Evolutionary conservation across 2,329 filamentous ascomycete species (phyloP).

Genomic region (Byssochlamys sp.): DNA sequence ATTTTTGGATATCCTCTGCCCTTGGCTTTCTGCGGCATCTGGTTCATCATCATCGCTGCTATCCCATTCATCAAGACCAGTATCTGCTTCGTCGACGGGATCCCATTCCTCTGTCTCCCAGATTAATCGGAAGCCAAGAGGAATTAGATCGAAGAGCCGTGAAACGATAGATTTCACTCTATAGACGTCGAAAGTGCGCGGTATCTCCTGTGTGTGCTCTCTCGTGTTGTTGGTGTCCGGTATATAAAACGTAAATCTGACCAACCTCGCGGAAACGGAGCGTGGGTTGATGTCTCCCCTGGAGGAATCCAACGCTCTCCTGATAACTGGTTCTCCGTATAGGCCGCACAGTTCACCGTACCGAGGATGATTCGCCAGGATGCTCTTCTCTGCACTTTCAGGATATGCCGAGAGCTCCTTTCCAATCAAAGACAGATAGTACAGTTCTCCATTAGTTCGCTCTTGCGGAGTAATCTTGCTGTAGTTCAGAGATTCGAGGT

Average conservation of each 20-base stretch:
- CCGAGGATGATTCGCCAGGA: conserved; percentile 58
- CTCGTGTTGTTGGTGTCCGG: conserved; percentile 3
- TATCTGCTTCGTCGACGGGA: conserved; percentile 57
- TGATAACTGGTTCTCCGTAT: conserved; percentile 62
- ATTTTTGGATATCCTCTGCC: conserved; percentile 25
- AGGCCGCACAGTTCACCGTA: conserved; percentile 64
- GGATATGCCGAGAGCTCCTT: conserved; percentile 52
- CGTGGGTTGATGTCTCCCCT: conserved; percentile 52
- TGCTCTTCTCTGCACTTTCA: conserved; percentile 36
- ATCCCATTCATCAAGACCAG: conserved; percentile 44
- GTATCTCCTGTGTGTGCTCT: conserved; percentile 47
- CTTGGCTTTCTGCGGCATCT: conserved; percentile 41
- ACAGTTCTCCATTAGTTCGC: conserved; percentile 79
- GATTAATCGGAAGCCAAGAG: conserved; percentile 57
- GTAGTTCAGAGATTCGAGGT: conserved; percentile 52
- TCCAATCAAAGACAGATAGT: conserved; percentile 78
- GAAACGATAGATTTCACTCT: conserved; percentile 69
- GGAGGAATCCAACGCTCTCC: conserved; percentile 39
- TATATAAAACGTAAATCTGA: conserved; percentile 54
- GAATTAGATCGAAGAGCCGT: conserved; percentile 55
- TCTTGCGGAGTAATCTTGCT: conserved; percentile 60
- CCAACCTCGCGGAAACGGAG: conserved; percentile 70
- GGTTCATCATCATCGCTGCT: conserved; percentile 16
- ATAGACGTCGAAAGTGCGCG: conserved; percentile 71
- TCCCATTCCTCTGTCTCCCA: conserved; percentile 93